Evolutionary conservation across 1,284 basidiomycete species (phyloP), one percentile per base, ranked within the genome.

Genomic region (Ceratorhiza oryzae-sativae): DNA sequence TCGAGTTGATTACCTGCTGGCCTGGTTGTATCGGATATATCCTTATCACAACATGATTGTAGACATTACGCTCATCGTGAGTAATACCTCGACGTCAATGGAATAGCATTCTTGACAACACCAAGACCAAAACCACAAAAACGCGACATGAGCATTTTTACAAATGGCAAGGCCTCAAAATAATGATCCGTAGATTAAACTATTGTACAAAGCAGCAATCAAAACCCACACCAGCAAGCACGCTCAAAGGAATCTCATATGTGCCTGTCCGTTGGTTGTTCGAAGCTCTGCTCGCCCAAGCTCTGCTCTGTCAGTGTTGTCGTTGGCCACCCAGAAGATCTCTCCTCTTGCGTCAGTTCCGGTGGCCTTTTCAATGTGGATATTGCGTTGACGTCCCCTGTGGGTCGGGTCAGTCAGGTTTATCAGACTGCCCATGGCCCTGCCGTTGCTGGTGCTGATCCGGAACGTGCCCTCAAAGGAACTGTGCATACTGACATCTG

Each of bases 51-150:
- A 36, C 42, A 39, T 30, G 42, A 58, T 48, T 32, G 20, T 42
- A 46, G 32, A 34, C 59, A 55, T 70, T 58, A 48, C 59, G 3
- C 30, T 59, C 59, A 70, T 70, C 51, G 55, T 70, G 55, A 70
- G 67, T 70, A 25, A 45, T 46, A 49, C 56, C 67, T 53, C 23
- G 30, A 42, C 53, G 42, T 32, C 51, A 55, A 55, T 55, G 15
- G 34, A 18, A 45, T 5, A 30, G 30, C 30, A 8, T 55, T 30
- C 30, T 55, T 55, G 51, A 55, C 51, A 30, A 55, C 27, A 13
- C 10, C 45, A 27, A 51, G 23, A 25, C 48, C 6, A n/a, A n/a
- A 27, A 34, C 42, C 48, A 65, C 45, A 53, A 53, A 67, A 32
- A 67, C n/a, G 34, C 42, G 25, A 32, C 32, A 70, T 59, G 46